Conservation (phyloP, 2,329 filamentous ascomycete species). For the Ophiostoma pallidulum region DNA sequence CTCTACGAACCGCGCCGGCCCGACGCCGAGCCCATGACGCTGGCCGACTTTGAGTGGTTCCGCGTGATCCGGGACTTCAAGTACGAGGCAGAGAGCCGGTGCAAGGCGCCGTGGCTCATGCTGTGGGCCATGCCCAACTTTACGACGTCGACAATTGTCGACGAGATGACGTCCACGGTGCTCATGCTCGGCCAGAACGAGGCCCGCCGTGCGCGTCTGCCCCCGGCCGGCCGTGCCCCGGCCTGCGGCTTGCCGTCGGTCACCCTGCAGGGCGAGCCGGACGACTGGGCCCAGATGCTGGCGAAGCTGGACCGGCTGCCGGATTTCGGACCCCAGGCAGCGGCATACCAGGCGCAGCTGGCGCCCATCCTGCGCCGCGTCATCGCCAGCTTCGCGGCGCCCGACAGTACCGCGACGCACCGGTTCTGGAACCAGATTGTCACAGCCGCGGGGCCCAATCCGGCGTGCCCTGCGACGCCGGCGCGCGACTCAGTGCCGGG, state of each 20-base stretch:
- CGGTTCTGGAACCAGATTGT: constrained; percentile 38
- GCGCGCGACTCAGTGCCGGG: constrained; percentile 27
- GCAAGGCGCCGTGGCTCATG: constrained; percentile 31
- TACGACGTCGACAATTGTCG: constrained; percentile 29
- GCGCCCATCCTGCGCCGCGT: constrained; percentile 36
- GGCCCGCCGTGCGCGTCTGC: constrained; percentile 22
- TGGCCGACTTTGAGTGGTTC: constrained; percentile 19
- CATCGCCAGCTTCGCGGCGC: constrained; percentile 33
- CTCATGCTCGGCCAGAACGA: constrained; percentile 36
- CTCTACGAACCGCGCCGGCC: constrained; percentile 32
- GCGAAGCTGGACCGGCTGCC: constrained; percentile 32
- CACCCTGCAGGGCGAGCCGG: constrained; percentile 29
- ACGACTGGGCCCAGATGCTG: constrained; percentile 33
- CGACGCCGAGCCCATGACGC: constrained; percentile 32
- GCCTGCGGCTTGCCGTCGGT: constrained; percentile 35
- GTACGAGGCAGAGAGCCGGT: constrained; percentile 30
- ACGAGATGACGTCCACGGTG: constrained; percentile 32
- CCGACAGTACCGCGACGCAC: constrained; percentile 23
- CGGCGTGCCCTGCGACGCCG: constrained; percentile 5
- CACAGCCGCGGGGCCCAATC: constrained; percentile 17
- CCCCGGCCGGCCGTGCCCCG: constrained; percentile 20
- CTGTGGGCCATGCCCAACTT: constrained; percentile 36
- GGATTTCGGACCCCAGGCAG: constrained; percentile 35
- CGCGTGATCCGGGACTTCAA: constrained; percentile 25
- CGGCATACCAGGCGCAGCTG: constrained; percentile 29